These are phyloP conservation scores for Echeveria elegans DNA, from an alignment of 164 flowering plant species.

Conservation along the genomic window DNA sequence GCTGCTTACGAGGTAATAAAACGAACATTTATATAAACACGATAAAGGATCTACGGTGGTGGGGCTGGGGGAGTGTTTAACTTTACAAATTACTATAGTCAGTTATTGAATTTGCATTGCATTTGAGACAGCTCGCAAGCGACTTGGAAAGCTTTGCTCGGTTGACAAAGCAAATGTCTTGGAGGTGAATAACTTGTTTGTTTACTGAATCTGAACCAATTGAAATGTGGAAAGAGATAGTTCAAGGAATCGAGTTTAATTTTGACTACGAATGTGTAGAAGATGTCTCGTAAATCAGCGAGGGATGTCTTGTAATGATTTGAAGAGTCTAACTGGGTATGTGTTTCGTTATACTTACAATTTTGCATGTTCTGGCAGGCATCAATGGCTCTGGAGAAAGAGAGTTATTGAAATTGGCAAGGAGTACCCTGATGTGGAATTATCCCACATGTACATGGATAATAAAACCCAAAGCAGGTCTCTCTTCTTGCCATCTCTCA, in stretches of 20 bases:
- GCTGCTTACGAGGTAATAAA: conserved; percentile 67
- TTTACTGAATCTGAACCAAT: background rate
- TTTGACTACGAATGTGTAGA: background rate
- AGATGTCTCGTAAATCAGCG: no score
- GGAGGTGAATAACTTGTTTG: conserved; percentile 48
- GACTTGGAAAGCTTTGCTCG: conserved; percentile 82
- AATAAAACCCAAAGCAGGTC: conserved; percentile 96
- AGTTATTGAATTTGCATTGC: conserved; percentile 33
- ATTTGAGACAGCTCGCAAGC: conserved; percentile 84
- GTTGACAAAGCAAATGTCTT: conserved; percentile 99
- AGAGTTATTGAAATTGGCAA: conserved; percentile 56
- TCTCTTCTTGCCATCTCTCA: background rate
- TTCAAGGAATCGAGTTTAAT: background rate
- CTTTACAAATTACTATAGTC: background rate
- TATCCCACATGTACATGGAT: conserved; percentile 97
- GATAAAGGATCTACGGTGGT: background rate
- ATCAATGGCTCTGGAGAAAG: conserved; percentile 91
- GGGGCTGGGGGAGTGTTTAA: background rate
- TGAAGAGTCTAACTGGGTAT: background rate
- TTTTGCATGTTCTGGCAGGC: conserved; percentile 37
- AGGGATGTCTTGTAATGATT: no score
- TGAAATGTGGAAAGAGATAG: no score
- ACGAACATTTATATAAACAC: background rate
- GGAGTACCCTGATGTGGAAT: conserved; percentile 90
- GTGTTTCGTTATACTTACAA: background rate